Evolutionary conservation across 495 filamentous ascomycete species (phyloP).

Genomic region (Aspergillus avenaceus): DNA sequence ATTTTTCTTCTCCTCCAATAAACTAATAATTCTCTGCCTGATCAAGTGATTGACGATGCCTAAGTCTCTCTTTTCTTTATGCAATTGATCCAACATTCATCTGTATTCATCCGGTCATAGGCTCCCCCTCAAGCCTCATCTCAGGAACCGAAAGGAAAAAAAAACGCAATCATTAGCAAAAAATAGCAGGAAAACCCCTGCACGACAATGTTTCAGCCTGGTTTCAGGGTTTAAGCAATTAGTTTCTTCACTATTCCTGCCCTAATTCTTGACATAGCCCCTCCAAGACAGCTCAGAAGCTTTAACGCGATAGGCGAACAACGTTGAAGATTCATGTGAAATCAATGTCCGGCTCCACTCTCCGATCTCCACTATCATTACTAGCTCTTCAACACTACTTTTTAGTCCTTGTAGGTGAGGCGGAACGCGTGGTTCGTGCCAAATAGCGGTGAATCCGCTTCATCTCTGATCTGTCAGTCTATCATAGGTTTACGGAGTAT

Average conservation of each 20-base stretch:
- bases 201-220: background rate
- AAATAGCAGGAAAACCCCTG: too few species aligned
- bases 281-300: background rate
- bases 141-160: background rate
- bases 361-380: background rate
- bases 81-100: background rate
- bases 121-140: background rate
- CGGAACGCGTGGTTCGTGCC: background rate
- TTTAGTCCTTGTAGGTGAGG: too few species aligned
- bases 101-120: background rate
- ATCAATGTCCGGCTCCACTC: background rate
- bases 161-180: too few species aligned
- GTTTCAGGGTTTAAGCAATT: background rate
- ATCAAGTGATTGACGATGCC: background rate
- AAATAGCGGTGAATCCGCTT: constrained; percentile 3
- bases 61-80: background rate
- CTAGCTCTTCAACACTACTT: too few species aligned
- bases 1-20: background rate
- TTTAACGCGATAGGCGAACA: background rate
- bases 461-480: constrained; percentile 1
- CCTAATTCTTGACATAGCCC: background rate
- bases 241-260: background rate
- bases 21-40: too few species aligned
- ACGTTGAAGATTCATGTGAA: background rate
- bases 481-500: constrained; percentile 5